phyloP scores from a whole-genome alignment of 306 rosid genomes.

The Vigna trinervia region DNA sequence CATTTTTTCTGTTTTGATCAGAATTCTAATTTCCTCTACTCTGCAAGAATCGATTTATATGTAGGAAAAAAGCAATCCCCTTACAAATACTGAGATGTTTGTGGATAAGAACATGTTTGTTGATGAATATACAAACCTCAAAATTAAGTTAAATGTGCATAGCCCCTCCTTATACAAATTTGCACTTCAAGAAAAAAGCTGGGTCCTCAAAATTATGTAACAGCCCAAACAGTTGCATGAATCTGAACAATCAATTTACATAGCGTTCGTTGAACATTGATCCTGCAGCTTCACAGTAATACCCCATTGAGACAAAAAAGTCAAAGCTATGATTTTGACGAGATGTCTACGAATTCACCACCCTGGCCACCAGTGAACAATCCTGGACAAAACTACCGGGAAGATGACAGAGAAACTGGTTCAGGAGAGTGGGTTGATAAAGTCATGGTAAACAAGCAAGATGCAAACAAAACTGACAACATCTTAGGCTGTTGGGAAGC shows the following conservation, averaged over 20 bases:
- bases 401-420: conserved; percentile 77
- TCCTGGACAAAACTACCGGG: conserved; percentile 65
- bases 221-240: neutral
- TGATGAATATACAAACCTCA: neutral
- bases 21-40: neutral
- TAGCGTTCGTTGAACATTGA: conserved; percentile 32
- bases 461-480: conserved; percentile 60
- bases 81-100: conserved; percentile 6
- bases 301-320: conserved; percentile 61
- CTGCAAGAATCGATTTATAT: conserved; percentile 23
- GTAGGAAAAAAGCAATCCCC: neutral
- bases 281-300: conserved; percentile 67
- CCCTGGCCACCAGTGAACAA: conserved; percentile 85
- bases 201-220: neutral
- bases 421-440: conserved; percentile 94
- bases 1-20: conserved; percentile 4
- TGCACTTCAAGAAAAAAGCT: neutral
- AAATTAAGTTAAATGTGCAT: neutral
- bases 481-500: conserved; percentile 77
- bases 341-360: conserved; percentile 77
- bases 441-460: conserved; percentile 97
- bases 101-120: conserved; percentile 5
- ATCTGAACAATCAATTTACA: neutral
- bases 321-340: conserved; percentile 87
- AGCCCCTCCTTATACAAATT: neutral